Conservation (phyloP, 2,329 filamentous ascomycete genomes). For the Orbilia oligospora region DNA sequence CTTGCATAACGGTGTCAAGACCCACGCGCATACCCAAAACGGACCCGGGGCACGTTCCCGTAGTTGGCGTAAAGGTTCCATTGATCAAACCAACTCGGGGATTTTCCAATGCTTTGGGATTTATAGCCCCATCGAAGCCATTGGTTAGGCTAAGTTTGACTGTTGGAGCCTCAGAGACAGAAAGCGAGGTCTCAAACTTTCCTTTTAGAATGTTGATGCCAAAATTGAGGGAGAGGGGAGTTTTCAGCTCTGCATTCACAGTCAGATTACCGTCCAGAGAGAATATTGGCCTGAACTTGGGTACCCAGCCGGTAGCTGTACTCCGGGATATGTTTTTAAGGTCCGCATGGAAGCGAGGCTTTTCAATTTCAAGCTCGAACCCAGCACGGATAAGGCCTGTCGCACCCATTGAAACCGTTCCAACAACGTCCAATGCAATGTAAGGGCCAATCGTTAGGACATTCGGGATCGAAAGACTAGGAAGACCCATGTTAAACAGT, state of each 20-base stretch:
- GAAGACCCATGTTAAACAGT: constrained; percentile 51
- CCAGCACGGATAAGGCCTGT: constrained; percentile 51
- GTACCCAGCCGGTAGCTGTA: constrained; percentile 44
- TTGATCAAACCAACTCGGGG: constrained; percentile 25
- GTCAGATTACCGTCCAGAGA: constrained; percentile 52
- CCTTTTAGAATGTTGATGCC: constrained; percentile 58
- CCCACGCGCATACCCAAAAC: constrained; percentile 45
- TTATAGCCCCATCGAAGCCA: constrained; percentile 19
- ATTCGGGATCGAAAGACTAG: constrained; percentile 49
- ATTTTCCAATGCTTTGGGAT: constrained; percentile 27
- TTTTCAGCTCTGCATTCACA: constrained; percentile 38
- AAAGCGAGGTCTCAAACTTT: constrained; percentile 27
- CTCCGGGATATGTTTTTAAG: constrained; percentile 37
- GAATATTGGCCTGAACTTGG: constrained; percentile 55
- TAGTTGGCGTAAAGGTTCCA: constrained; percentile 38
- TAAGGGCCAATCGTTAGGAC: constrained; percentile 50
- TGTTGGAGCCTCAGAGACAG: constrained; percentile 47
- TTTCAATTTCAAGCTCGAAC: constrained; percentile 52
- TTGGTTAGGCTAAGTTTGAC: constrained; percentile 40
- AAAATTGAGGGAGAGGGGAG: constrained; percentile 54
- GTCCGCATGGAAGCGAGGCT: constrained; percentile 42
- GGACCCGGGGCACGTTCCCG: constrained; percentile 40
- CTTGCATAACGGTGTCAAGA: constrained; percentile 48
- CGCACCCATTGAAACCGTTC: constrained; percentile 33
- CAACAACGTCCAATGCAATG: constrained; percentile 48